Conservation (phyloP, 202 grass and related monocot species). For the Zizania palustris region DNA sequence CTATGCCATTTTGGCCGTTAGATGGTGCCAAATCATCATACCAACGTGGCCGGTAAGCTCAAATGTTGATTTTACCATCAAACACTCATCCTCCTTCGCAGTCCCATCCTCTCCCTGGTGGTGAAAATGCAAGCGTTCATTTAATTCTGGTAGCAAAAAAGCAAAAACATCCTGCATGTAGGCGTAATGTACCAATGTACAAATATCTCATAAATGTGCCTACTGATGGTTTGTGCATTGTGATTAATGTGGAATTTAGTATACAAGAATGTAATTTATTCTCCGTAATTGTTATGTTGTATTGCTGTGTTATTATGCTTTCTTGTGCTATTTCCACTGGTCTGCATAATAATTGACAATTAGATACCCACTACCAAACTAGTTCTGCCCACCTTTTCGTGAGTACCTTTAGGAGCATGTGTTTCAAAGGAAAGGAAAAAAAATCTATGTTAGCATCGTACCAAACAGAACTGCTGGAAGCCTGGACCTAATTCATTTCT, state of each 20-base stretch:
- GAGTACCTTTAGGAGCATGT: not conserved
- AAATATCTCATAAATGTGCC: constrained; percentile 18
- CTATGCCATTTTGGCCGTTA: too few species aligned
- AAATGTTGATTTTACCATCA: too few species aligned
- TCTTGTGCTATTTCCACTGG: not conserved
- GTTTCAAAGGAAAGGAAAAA: not conserved
- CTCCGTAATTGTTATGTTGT: not conserved
- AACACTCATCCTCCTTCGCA: too few species aligned
- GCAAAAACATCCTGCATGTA: not conserved
- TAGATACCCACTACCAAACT: not conserved
- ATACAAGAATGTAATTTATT: not conserved
- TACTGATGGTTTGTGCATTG: not conserved
- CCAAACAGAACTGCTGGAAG: not conserved
- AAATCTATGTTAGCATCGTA: not conserved
- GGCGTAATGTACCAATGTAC: not conserved
- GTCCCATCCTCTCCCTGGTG: too few species aligned
- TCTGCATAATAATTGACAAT: not conserved
- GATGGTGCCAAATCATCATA: too few species aligned
- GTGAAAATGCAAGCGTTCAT: too few species aligned
- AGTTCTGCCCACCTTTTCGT: not conserved
- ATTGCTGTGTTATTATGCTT: constrained; percentile 13
- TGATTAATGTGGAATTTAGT: not conserved
- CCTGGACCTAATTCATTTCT: not conserved
- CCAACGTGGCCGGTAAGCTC: too few species aligned
- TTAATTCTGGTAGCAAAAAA: too few species aligned